Evolutionary conservation across 805 yeast species (phyloP), one percentile per base, ranked within the genome.

Genomic region (Grigorovia humatica): DNA sequence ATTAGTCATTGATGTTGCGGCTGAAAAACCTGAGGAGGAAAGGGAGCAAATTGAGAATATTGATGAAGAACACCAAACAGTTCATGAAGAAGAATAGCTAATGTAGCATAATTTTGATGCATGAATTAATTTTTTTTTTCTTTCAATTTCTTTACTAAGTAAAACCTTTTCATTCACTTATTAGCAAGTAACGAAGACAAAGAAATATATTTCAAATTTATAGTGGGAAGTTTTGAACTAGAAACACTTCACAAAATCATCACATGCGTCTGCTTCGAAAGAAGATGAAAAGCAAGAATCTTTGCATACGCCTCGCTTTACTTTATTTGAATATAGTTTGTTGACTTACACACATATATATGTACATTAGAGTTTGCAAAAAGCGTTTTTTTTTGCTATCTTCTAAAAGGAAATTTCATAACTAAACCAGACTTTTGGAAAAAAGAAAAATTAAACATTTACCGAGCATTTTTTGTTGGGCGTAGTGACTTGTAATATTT

Each of bases 1-100:
- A 48, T 70, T 89, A 53, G 70, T 76, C 46, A 88, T 85, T 53
- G 83, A 82, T 57, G 77, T 83, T 59, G 96, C 96, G 19, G 77
- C 85, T 55, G 54, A 55, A 38, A 60, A 63, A 52, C 60, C 66
- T 44, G 51, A 42, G 20, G 48, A 45, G 35, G 35, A 5, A 6
- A 43, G 9, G 7, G 46, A 46, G 7, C 50, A 41, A 46, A 12
- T 41, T 19, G 35, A 48, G 41, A 18, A 15, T 29, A 51, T 29
- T n/a, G 23, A 19, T 40, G 19, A 23, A 12, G 20, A 27, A 44
- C 17, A 19, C 27, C 9, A 27, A 44, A 5, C n/a, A n/a, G 42
- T 3, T 38, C 17, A 8, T 15, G 27, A 9, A 11, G 11, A 17
- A n/a, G 45, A 20, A 29, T 27, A 30, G 43, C 17, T 38, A 38